Evolutionary conservation across 345 rosid genomes (phyloP), one percentile per base, ranked within the genome.

Genomic region (Sisymbrium irio): DNA sequence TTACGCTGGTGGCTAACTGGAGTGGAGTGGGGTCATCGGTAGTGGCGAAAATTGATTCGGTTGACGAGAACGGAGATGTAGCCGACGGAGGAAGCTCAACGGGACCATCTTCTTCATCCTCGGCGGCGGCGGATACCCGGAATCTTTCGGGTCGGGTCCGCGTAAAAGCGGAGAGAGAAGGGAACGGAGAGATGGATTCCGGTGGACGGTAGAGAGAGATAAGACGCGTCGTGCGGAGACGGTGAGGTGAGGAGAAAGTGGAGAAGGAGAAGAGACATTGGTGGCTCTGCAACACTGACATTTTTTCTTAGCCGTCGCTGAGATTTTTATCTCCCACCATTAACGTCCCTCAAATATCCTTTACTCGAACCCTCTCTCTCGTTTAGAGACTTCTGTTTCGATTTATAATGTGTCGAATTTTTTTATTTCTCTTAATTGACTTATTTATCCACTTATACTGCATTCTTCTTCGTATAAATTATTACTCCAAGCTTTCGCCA

Each of bases 1-100:
- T 83, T 49, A 91, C 87, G 62, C 97, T 89, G 57, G 96, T 85
- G 77, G 97, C 85, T 9, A 90, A 79, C 42, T 91, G 98, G 69
- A 91, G 76, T 18, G 89, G 75, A 13, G 92, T 65, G 61, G 98
- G 96, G 17, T 89, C 90, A 67, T 94, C 95, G 14, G 85, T 55
- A 62, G 93, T 84, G 32, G 97, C 84, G 71, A 94, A 88, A 17
- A 94, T 79, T 49, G 89, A 72, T 54, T 86, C 49, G 3, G 82
- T 56, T 9, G 92, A 71, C 14, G 79, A 79, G 6, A 66, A 74
- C 6, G 73, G 70, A 35, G 81, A 76, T 1, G 42, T 8, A 0
- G 78, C 18, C 7, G 80, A 30, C 19, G 79, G 79, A 4, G 88
- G 82, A 17, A 94, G 87, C 85, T 94, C 93, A 6, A 86, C 3